Conservation (phyloP, 2,329 filamentous ascomycete genomes). For the Diaporthe ilicicola region DNA sequence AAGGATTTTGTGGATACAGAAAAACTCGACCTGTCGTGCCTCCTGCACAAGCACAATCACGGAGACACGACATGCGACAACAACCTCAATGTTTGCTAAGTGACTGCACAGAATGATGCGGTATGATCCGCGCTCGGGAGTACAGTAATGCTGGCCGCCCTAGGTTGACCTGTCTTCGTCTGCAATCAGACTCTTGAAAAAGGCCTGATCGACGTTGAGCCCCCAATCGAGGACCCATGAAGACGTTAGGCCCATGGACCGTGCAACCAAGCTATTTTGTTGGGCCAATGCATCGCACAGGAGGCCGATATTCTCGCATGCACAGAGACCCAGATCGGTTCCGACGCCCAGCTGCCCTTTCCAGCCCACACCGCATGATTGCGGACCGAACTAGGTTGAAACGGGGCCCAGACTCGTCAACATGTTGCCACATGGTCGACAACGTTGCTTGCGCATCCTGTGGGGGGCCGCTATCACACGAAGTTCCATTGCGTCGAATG, state of each 20-base stretch:
- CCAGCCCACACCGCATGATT: not conserved
- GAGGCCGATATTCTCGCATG: not conserved
- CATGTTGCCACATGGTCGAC: not conserved
- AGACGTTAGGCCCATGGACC: not conserved
- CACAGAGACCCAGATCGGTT: not conserved
- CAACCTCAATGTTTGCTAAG: not conserved
- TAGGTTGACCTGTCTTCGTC: not conserved
- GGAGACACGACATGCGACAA: not conserved
- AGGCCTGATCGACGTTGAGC: conserved; percentile 6
- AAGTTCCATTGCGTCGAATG: not conserved
- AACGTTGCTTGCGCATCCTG: not conserved
- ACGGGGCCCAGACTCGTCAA: not conserved
- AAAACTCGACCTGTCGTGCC: not conserved
- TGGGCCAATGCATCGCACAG: not conserved
- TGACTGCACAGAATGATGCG: conserved; percentile 5
- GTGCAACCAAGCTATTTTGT: not conserved
- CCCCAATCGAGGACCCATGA: not conserved
- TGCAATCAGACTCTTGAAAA: not conserved
- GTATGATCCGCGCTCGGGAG: conserved; percentile 7
- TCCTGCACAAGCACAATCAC: not conserved
- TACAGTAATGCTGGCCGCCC: not conserved
- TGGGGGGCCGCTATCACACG: not conserved
- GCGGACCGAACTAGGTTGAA: conserved; percentile 1
- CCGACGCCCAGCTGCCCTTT: not conserved
- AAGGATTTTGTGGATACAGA: not conserved